Base-by-base conservation (phyloP, 73 alveolate species). In the Halteria grandinella region DNA sequence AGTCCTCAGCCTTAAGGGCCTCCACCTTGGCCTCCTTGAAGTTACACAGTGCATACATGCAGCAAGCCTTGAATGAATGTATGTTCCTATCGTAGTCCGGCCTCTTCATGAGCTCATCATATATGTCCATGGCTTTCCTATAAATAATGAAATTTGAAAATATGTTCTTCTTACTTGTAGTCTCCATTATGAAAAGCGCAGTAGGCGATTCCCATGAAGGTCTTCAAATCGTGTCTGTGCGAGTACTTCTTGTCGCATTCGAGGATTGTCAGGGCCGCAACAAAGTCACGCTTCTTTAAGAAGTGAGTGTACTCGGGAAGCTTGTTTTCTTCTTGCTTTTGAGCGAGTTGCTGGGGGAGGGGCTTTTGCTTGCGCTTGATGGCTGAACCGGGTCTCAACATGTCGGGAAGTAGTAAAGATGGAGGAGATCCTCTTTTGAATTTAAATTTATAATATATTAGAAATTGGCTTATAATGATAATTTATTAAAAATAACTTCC, bases 61-160 rank as follows among this genome's bases (percentile, higher is more conserved):
- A 92, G 87, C 99, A 97, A 1, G 98, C 97, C 55, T 92, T 93
- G 81, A 83, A 95, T 3, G 93, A 74, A 66, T 94, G 99, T 21
- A 90, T 55, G 63, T 94, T 83, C 49, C 74, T 70, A 54, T 86
- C 91, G 74, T 79, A 88, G 76, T 73, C 88, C 20, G 64, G 25
- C 25, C 54, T 79, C 55, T 89, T 66, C 95, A 87, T 92, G 27
- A 92, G 82, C 28, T 87, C 96, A 31, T 92, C 95, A 73, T 95
- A 95, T 37, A 87, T 85, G 44, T 95, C 98, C 71, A 93, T 78
- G 1, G 98, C 93, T 69, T 89, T 93, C 62, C 86, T 73, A 51
- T 36, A 17, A 1, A 11, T 7, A 12, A 17, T 24, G 15, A 20
- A 5, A 20, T 1, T 2, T 12, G 14, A 12, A 17, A 7, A 4